Evolutionary conservation across 345 rosid genomes (phyloP).

Genomic region (Sapria himalayana): DNA sequence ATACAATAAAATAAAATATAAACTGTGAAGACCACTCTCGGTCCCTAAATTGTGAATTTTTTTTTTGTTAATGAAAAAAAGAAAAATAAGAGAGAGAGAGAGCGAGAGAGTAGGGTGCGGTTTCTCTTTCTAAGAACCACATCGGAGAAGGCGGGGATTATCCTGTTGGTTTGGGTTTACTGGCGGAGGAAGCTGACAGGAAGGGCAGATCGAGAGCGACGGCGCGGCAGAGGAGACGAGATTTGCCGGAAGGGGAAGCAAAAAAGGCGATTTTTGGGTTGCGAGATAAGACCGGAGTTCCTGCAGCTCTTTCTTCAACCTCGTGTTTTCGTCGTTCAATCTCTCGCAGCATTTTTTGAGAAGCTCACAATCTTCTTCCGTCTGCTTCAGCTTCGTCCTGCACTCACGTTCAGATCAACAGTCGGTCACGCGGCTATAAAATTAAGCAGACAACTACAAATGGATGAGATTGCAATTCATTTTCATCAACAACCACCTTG

Average conservation of each 20-base stretch:
- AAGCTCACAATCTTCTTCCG: constrained; percentile 85
- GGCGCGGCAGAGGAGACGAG: too few relatives aligned
- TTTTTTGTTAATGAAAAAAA: too few relatives aligned
- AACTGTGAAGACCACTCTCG: too few relatives aligned
- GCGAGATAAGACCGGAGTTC: constrained; percentile 38
- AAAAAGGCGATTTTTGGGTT: constrained; percentile 31
- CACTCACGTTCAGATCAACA: neutral
- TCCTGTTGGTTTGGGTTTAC: too few relatives aligned
- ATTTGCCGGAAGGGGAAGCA: constrained; percentile 55
- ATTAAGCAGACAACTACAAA: neutral
- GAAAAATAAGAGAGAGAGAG: too few relatives aligned
- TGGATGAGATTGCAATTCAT: neutral
- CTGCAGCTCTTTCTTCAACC: constrained; percentile 67
- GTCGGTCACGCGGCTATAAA: neutral
- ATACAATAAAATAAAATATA: too few relatives aligned
- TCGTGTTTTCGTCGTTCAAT: constrained; percentile 76
- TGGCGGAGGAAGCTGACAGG: too few relatives aligned
- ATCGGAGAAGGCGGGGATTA: too few relatives aligned
- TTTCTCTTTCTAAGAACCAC: too few relatives aligned
- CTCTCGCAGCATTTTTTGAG: constrained; percentile 76
- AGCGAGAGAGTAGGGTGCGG: too few relatives aligned
- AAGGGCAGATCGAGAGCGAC: constrained; percentile 56
- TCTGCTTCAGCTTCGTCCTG: constrained; percentile 91
- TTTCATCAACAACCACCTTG: constrained; percentile 28
- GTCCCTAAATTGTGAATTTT: too few relatives aligned